Evolutionary conservation across 495 filamentous ascomycete genomes (phyloP).

Genomic region (Friedmanniomyces endolithicus): DNA sequence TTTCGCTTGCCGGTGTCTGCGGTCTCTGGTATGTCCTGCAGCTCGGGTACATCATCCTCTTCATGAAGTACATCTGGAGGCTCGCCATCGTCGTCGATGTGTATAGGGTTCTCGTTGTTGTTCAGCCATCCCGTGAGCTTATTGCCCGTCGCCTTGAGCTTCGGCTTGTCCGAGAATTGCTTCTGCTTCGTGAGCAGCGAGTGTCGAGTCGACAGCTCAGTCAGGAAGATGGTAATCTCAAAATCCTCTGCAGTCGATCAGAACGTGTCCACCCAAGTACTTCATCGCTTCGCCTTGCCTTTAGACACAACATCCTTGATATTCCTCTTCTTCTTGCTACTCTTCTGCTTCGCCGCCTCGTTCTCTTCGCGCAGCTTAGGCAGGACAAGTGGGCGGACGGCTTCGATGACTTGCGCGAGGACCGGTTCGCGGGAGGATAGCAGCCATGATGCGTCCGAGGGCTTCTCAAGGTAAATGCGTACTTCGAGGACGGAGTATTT

Average conservation of each 20-base stretch:
- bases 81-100: slow-evolving; percentile 26
- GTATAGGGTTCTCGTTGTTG: slow-evolving; percentile 30
- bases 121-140: slow-evolving; percentile 45
- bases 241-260: slow-evolving; percentile 62
- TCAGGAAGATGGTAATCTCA: slow-evolving; percentile 86
- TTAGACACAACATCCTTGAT: slow-evolving; percentile 47
- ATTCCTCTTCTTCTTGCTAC: slow-evolving; percentile 46
- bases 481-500: slow-evolving; percentile 87
- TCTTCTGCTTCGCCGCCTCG: slow-evolving; percentile 49
- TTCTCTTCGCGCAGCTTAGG: slow-evolving; percentile 86
- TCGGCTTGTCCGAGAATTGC: slow-evolving; percentile 45
- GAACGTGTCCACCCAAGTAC: neutral
- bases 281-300: slow-evolving; percentile 41
- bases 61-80: slow-evolving; percentile 36
- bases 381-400: slow-evolving; percentile 69
- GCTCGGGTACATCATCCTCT: slow-evolving; percentile 23
- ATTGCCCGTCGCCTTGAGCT: slow-evolving; percentile 44
- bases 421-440: slow-evolving; percentile 57
- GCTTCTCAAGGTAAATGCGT: slow-evolving; percentile 88
- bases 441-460: slow-evolving; percentile 71
- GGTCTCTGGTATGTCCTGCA: slow-evolving; percentile 26
- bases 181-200: slow-evolving; percentile 77
- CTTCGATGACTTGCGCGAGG: slow-evolving; percentile 67
- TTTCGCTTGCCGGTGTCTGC: slow-evolving; percentile 4
- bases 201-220: slow-evolving; percentile 75